Evolutionary conservation across 345 rosid genomes (phyloP).

Genomic region (Crucihimalaya himalaica): DNA sequence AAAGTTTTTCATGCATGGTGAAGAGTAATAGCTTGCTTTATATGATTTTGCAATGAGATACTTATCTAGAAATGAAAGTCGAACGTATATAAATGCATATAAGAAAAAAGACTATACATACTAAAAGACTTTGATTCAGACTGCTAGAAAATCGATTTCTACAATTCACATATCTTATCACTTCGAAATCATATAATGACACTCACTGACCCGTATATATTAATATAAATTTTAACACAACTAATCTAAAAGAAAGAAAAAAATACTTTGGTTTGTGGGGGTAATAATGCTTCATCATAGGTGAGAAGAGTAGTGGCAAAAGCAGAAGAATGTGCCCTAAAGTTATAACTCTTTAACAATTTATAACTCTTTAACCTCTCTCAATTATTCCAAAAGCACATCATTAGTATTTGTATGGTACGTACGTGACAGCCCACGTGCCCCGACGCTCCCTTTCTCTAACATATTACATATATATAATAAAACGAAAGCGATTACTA

Average conservation of each 20-base stretch:
- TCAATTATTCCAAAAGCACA: slow-evolving; percentile 27
- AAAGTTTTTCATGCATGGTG: background rate
- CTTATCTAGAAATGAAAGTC: background rate
- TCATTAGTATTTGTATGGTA: slow-evolving; percentile 38
- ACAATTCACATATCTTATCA: background rate
- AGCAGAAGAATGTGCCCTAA: slow-evolving; percentile 38
- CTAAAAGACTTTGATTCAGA: background rate
- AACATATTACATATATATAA: slow-evolving; percentile 21
- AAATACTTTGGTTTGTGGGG: slow-evolving; percentile 15
- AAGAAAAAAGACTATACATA: background rate
- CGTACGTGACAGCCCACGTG: slow-evolving; percentile 43
- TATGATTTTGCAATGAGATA: background rate
- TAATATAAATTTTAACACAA: background rate
- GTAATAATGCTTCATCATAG: slow-evolving; percentile 34
- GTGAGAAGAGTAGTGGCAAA: slow-evolving; percentile 31
- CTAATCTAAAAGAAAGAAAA: background rate
- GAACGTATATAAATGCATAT: background rate
- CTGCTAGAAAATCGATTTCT: background rate
- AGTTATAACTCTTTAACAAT: slow-evolving; percentile 27
- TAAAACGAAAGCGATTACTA: slow-evolving; percentile 17
- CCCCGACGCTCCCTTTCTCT: slow-evolving; percentile 24
- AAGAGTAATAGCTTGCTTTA: background rate
- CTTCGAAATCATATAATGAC: background rate
- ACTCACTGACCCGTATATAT: background rate
- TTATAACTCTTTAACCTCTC: slow-evolving; percentile 33